These are phyloP conservation scores for Blastobotrys arbuscula DNA, from an alignment of 1,139 yeast genomes.

Conservation along the genomic window DNA sequence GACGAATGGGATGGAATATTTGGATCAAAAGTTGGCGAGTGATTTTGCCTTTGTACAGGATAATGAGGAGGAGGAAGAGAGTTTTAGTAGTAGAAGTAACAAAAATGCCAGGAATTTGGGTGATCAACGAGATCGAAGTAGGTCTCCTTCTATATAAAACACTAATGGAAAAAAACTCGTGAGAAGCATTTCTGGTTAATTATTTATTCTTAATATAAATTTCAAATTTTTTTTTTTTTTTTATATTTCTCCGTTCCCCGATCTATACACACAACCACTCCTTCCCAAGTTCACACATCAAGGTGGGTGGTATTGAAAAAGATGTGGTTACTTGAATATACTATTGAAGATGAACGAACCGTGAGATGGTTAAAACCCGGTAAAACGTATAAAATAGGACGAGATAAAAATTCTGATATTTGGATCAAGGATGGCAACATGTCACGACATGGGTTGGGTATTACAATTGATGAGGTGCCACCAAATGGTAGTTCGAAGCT, in stretches of 20 bases:
- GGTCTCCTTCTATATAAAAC: too few species aligned
- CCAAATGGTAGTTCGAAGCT: not conserved
- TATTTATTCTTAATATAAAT: slow-evolving; percentile 1
- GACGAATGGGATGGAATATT: slow-evolving; percentile 32
- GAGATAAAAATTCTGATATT: not conserved
- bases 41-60: slow-evolving; percentile 38
- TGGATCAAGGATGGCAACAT: not conserved
- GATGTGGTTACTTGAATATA: slow-evolving; percentile 1
- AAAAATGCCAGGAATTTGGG: slow-evolving; percentile 1
- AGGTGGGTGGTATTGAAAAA: too few species aligned
- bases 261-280: too few species aligned
- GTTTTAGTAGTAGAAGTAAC: slow-evolving; percentile 1
- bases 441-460: not conserved
- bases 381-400: not conserved
- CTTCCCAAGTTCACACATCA: too few species aligned
- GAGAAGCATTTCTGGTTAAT: not conserved
- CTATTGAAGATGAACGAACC: not conserved
- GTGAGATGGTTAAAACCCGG: slow-evolving; percentile 9
- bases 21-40: slow-evolving; percentile 33
- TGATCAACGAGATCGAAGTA: slow-evolving; percentile 11
- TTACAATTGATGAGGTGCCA: not conserved
- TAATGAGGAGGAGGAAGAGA: not conserved
- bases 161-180: too few species aligned
- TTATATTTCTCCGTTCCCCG: too few species aligned
- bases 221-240: too few species aligned